phyloP scores from a whole-genome alignment of 495 filamentous ascomycete species.

The Annulohypoxylon maeteangense region DNA sequence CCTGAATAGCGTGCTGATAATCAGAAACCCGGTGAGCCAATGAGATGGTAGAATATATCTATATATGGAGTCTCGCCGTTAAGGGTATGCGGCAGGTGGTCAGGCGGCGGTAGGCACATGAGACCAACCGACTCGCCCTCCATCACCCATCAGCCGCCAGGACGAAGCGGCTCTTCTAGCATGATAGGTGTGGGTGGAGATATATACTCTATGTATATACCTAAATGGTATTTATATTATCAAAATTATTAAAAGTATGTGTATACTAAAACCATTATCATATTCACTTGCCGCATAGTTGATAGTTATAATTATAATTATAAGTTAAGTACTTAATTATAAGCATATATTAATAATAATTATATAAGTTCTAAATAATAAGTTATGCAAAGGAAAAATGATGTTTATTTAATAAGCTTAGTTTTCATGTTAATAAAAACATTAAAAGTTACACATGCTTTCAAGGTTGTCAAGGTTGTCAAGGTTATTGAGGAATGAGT shows the following conservation, averaged over 20 bases:
- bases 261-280: no score
- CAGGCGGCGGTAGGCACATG: conserved; percentile 42
- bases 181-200: conserved; percentile 12
- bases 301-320: no score
- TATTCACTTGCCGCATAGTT: no score
- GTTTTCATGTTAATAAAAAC: no score
- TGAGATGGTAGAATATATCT: conserved; percentile 17
- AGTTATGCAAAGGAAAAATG: no score
- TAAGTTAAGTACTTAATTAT: no score
- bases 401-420: no score
- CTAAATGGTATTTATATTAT: neutral
- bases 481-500: neutral
- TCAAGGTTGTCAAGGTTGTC: neutral
- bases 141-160: conserved; percentile 27
- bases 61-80: conserved; percentile 23
- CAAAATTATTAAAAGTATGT: no score
- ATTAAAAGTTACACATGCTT: neutral
- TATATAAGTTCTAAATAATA: no score
- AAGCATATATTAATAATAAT: no score
- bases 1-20: conserved; percentile 29
- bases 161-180: conserved; percentile 26
- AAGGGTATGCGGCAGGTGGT: conserved; percentile 24
- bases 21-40: conserved; percentile 18
- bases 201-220: conserved; percentile 2
- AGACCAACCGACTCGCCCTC: conserved; percentile 23